phyloP scores from a whole-genome alignment of 345 rosid species.

The Aquilaria malaccensis region DNA sequence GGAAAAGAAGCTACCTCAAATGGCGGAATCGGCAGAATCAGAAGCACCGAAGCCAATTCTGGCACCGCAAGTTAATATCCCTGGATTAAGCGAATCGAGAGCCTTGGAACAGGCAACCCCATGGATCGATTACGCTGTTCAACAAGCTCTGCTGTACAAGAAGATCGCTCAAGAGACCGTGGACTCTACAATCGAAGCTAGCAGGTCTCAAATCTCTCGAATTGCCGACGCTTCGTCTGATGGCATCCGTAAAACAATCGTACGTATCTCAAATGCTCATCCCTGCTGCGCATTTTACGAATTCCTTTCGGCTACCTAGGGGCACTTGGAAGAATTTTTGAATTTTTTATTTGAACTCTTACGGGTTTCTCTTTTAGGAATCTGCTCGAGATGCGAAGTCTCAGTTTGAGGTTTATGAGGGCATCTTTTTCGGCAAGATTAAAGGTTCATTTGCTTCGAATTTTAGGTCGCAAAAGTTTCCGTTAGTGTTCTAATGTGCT shows the following conservation, averaged over 20 bases:
- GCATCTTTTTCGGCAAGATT: constrained; percentile 42
- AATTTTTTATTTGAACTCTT: background rate
- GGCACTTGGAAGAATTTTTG: background rate
- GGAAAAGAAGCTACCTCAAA: constrained; percentile 7
- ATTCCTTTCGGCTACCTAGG: background rate
- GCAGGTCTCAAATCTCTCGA: constrained; percentile 49
- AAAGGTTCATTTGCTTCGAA: constrained; percentile 41
- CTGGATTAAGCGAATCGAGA: constrained; percentile 29
- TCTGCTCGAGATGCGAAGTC: constrained; percentile 45
- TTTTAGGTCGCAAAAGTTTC: background rate
- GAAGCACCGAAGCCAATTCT: constrained; percentile 13
- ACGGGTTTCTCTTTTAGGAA: constrained; percentile 31
- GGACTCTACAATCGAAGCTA: constrained; percentile 38
- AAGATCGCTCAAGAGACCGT: constrained; percentile 35
- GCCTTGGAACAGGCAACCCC: constrained; percentile 39
- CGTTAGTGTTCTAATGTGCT: background rate
- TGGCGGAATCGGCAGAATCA: constrained; percentile 52
- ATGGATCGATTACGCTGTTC: constrained; percentile 69
- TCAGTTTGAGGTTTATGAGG: constrained; percentile 51
- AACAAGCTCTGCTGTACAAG: constrained; percentile 54
- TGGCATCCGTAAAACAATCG: constrained; percentile 53
- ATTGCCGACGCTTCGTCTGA: constrained; percentile 57
- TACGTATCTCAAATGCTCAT: constrained; percentile 20
- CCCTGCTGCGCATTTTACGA: background rate
- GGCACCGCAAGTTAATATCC: constrained; percentile 7